A percentile compares a stretch with the other conserved stretches of the same genome.
Evolutionary conservation across 192 early-diverging fungal species (phyloP).

Genomic region (Coemansia sp.): DNA sequence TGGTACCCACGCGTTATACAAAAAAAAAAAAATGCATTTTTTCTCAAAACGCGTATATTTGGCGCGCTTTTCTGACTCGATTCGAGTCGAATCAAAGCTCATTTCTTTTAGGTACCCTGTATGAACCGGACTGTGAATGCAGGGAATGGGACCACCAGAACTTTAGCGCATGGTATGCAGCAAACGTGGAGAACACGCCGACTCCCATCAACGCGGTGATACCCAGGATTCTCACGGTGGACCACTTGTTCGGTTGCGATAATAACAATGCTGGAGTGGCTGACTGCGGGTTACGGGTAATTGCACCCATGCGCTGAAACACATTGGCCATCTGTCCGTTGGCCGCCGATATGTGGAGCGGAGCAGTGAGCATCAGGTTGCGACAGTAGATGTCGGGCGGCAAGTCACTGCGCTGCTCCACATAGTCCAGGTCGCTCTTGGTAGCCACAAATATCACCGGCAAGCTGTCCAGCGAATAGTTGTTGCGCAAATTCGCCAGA

Average conservation of each 20-base stretch:
- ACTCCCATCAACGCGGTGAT: slow-evolving; percentile 41
- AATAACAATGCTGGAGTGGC: slow-evolving; percentile 42
- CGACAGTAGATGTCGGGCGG: slow-evolving; percentile 96
- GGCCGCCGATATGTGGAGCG: slow-evolving; percentile 87
- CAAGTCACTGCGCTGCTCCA: slow-evolving; percentile 70
- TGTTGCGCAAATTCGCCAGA: slow-evolving; percentile 75
- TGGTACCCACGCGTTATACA: no score
- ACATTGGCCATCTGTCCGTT: slow-evolving; percentile 82
- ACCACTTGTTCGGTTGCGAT: slow-evolving; percentile 35
- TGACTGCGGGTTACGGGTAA: slow-evolving; percentile 43
- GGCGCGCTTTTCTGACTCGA: background rate
- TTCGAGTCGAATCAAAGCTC: slow-evolving; percentile 14
- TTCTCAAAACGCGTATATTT: no score
- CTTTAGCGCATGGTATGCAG: slow-evolving; percentile 39
- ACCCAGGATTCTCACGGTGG: slow-evolving; percentile 30
- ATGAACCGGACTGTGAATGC: slow-evolving; percentile 15
- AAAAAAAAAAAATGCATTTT: background rate
- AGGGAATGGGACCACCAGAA: slow-evolving; percentile 43
- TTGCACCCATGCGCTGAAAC: slow-evolving; percentile 78
- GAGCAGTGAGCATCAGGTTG: slow-evolving; percentile 77
- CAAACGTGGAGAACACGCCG: slow-evolving; percentile 41
- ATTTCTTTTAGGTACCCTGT: slow-evolving; percentile 9
- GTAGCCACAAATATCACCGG: slow-evolving; percentile 93
- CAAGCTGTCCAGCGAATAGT: slow-evolving; percentile 77
- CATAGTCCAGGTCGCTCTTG: slow-evolving; percentile 89